phyloP scores from a whole-genome alignment of 345 rosid species.

The Diplotaxis tenuifolia region DNA sequence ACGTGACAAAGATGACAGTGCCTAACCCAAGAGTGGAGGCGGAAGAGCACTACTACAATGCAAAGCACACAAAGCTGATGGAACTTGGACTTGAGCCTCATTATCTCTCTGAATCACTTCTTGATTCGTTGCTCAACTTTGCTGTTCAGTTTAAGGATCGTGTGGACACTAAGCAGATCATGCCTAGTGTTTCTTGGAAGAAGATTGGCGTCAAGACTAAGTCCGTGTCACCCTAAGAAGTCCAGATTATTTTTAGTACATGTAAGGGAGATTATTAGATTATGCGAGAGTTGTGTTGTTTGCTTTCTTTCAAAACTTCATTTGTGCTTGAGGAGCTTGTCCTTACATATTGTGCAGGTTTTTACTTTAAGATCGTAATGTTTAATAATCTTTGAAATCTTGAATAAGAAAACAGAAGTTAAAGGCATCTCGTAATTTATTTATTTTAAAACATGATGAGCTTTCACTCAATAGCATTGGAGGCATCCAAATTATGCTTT shows the following conservation, averaged over 20 bases:
- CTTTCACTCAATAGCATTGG: no score
- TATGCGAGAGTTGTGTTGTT: neutral
- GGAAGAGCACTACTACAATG: conserved; percentile 97
- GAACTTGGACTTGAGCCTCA: conserved; percentile 93
- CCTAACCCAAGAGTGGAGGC: conserved; percentile 99
- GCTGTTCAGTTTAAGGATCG: conserved; percentile 77
- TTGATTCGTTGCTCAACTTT: conserved; percentile 89
- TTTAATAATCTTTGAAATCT: neutral
- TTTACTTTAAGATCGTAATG: neutral
- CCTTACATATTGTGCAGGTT: neutral
- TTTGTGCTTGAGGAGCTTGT: neutral
- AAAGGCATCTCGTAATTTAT: neutral
- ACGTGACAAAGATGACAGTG: conserved; percentile 65
- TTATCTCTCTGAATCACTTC: conserved; percentile 83
- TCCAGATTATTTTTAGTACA: neutral
- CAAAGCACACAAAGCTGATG: conserved; percentile 92
- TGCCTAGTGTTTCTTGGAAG: conserved; percentile 93
- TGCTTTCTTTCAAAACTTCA: neutral
- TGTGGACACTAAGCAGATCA: conserved; percentile 81
- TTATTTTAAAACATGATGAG: neutral
- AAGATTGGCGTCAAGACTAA: conserved; percentile 73
- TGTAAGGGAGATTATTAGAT: neutral
- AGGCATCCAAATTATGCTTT: no score
- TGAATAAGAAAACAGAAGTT: no score
- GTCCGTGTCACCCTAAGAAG: neutral